Percentiles rank a stretch among this genome's conserved stretches.
These are phyloP conservation scores for Aspergillus sp. DNA, from an alignment of 2,329 filamentous ascomycete genomes.

Conservation along the genomic window DNA sequence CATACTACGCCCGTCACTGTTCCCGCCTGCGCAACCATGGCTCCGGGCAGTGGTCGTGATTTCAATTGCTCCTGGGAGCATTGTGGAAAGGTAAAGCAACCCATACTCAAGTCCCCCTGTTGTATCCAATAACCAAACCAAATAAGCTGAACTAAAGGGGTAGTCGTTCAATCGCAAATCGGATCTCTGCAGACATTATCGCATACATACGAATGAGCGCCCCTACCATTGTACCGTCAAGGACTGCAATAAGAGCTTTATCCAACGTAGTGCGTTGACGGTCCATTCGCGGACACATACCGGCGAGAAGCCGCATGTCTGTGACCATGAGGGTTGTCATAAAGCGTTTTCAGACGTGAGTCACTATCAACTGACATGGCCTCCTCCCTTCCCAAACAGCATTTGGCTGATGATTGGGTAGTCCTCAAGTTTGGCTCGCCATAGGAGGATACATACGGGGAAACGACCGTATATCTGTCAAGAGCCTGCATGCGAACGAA, in stretches of 20 bases:
- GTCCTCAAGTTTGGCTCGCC: conserved; percentile 35
- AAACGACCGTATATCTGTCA: conserved; percentile 35
- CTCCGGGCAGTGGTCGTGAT: conserved; percentile 34
- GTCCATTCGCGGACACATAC: conserved; percentile 39
- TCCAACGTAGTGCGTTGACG: conserved; percentile 42
- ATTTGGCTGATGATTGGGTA: conserved; percentile 10
- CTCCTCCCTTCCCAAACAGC: background rate
- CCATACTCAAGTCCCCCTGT: too few species aligned
- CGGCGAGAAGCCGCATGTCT: conserved; percentile 38
- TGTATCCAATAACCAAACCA: too few species aligned
- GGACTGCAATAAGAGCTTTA: conserved; percentile 42
- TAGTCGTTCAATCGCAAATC: conserved; percentile 44
- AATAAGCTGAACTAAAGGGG: background rate
- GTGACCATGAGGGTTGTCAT: conserved; percentile 35
- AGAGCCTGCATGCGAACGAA: conserved; percentile 32
- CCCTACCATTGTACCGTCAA: conserved; percentile 40
- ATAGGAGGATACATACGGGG: conserved; percentile 34
- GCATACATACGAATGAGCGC: conserved; percentile 42
- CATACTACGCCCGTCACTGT: background rate
- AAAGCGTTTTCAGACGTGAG: conserved; percentile 40
- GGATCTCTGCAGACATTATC: conserved; percentile 40
- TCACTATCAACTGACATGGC: background rate
- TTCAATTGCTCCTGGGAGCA: conserved; percentile 38
- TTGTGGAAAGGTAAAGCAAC: conserved; percentile 34
- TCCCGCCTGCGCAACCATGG: conserved; percentile 21